Evolutionary conservation across 2,329 filamentous ascomycete species (phyloP), one percentile per base, ranked within the genome.

Genomic region (Rachicladosporium sp.): DNA sequence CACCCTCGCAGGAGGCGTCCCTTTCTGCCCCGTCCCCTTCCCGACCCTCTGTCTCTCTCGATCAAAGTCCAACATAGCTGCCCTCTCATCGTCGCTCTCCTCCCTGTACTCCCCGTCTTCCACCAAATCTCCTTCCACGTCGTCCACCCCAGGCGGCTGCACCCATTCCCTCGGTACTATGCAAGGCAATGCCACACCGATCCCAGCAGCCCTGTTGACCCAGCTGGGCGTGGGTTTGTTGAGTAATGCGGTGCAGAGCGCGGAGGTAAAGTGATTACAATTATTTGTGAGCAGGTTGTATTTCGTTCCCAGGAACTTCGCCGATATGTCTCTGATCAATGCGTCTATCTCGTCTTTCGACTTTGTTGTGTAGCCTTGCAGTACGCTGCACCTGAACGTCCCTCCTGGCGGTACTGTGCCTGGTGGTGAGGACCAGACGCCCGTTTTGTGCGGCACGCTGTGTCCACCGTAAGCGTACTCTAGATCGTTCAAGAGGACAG

Each of bases 401-500:
- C 81, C 83, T 27, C 84, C 84, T 0, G 84, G 82, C 0, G 84
- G 84, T 36, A 80, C 75, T 27, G 75, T 73, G 47, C 69, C 71
- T 1, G 85, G 84, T 33, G 49, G 51, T 10, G 83, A 89, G 77
- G 78, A 87, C 64, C 91, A 93, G 6, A 93, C 84, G 36, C 85
- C 85, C 3, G 82, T 89, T 41, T 80, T 60, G 15, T 74, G 73
- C 36, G 66, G 73, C 50, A 73, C 74, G 54, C 84, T 77, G 58
- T 93, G 85, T 1, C 85, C 85, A 32, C 85, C 85, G 53, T 85
- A 93, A 13, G 85, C 85, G 57, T 91, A 93, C 66, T 93, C 85
- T 46, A 70, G 74, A 49, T 80, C 76, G 56, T 80, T 79, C 61
- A 91, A 84, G 12, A 13, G 29, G 33, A 42, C 29, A 31, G 87